Base-by-base conservation (phyloP, 2,329 filamentous ascomycete genomes). In the Phialophora tarda region DNA sequence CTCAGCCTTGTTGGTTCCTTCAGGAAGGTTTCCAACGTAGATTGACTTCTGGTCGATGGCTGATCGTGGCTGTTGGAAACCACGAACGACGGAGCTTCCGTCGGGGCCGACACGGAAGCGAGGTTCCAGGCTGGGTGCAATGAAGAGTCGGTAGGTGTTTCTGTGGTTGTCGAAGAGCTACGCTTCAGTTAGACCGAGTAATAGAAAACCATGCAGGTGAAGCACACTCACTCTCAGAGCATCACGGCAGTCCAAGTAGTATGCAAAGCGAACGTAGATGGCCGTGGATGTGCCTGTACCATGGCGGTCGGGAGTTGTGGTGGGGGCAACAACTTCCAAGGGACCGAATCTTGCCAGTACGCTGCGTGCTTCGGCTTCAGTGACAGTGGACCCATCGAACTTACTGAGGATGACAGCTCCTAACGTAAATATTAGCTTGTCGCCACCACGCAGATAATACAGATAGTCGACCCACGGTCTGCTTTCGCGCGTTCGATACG, bases 161-260 rank as follows among this genome's bases (percentile, higher is more conserved):
- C 47, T 67, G 32, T 62, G 58, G 51, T 69, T 68, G 30, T 62
- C 58, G 55, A 69, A 70, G 48, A 21, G n/a, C 70, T 71, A 57
- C 7, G 51, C 30, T 32, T 23, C 5, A 55, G 14, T 66, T 32
- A 66, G 57, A 14, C n/a, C 30, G 14, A 34, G 28, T 23, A 26
- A 4, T 12, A 30, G 24, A 32, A 28, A 23, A 24, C 21, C 2
- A 28, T 21, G 7, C 10, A 57, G 53, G 24, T 3, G 51, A 38
- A 34, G 28, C 17, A n/a, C 21, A 41, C 63, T 62, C 70, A 70
- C 71, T 47, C 64, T 62, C 17, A 73, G 30, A 55, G 71, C 71
- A 63, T 74, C 71, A 23, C 65, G 68, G 54, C 69, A 71, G 58
- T 74, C 72, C 4, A 70, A 64, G 48, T 68, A 74, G 65, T 65